Base-by-base conservation (phyloP, 2,329 filamentous ascomycete species). In the Sclerotinia borealis region DNA sequence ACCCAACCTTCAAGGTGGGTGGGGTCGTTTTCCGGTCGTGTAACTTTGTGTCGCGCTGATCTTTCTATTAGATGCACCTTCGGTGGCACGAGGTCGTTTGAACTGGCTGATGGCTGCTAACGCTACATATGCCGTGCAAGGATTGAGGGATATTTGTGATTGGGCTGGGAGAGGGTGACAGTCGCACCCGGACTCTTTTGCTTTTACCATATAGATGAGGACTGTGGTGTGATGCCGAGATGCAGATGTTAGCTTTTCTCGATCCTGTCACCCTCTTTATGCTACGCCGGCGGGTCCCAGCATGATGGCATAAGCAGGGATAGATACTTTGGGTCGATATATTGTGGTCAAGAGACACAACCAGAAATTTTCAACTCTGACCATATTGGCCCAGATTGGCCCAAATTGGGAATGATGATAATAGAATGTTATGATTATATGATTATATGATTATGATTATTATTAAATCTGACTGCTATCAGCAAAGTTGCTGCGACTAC, bases 361-460 rank as follows among this genome's bases (percentile, higher is more conserved):
- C 34, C 39, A 56, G 39, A 56, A 22, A 31, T 29, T 7, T 45
- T 22, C 19, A 11, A 17, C 25, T 45, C n/a, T 22, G 19, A 11
- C 13, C 19, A 36, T 29, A 36, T 51, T 11, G 31, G 29, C 10
- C n/a, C 48, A n/a, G 19, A 22, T 45, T 22, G 52, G 19, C 25
- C n/a, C 34, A 19, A n/a, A 22, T 58, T 45, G n/a, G 17, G 54
- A 19, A n/a, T 25, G 34, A 13, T 45, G 27, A 15, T 43, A 11
- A 25, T 45, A 49, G 60, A 48, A 48, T 48, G n/a, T n/a, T n/a
- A n/a, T n/a, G n/a, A n/a, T n/a, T n/a, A n/a, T n/a, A n/a, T n/a
- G n/a, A n/a, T n/a, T n/a, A n/a, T n/a, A n/a, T n/a, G 31, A 48
- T 48, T 58, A 62, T 45, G 17, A 62, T 62, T 49, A 62, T 56